phyloP scores from a whole-genome alignment of 768 basidiomycete species.

The Boletus speciosus region DNA sequence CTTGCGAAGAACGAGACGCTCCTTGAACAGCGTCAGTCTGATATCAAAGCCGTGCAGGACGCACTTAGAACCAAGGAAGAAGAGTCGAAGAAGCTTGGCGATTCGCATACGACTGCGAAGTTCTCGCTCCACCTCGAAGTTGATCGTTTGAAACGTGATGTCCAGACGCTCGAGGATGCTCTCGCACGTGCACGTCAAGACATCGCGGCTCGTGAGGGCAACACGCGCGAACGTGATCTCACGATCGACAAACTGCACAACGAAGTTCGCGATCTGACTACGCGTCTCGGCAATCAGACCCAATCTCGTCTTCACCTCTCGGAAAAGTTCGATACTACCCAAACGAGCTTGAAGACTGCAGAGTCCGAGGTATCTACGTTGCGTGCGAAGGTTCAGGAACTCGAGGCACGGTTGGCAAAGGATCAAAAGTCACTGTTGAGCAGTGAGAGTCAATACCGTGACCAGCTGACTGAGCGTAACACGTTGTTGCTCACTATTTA shows the following conservation, averaged over 20 bases:
- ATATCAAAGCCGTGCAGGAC: slow-evolving; percentile 68
- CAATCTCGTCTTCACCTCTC: slow-evolving; percentile 82
- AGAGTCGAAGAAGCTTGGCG: slow-evolving; percentile 77
- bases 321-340: slow-evolving; percentile 81
- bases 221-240: slow-evolving; percentile 65
- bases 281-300: slow-evolving; percentile 77
- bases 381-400: slow-evolving; percentile 61
- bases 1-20: slow-evolving; percentile 60
- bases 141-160: slow-evolving; percentile 80
- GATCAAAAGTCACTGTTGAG: slow-evolving; percentile 71
- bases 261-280: slow-evolving; percentile 77
- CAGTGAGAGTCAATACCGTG: slow-evolving; percentile 79
- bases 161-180: slow-evolving; percentile 78
- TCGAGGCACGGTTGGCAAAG: slow-evolving; percentile 78
- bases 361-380: slow-evolving; percentile 65
- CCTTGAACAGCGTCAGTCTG: slow-evolving; percentile 69
- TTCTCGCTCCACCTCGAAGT: slow-evolving; percentile 89
- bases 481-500: slow-evolving; percentile 89
- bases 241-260: slow-evolving; percentile 72
- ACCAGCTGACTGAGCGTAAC: slow-evolving; percentile 91
- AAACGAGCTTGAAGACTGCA: slow-evolving; percentile 56
- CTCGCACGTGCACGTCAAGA: slow-evolving; percentile 68
- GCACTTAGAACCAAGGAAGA: slow-evolving; percentile 69
- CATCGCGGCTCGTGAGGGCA: slow-evolving; percentile 60
- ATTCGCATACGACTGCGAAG: slow-evolving; percentile 76